phyloP scores from a whole-genome alignment of 169 alveolate genomes.

The Amoebophrya sp. region DNA sequence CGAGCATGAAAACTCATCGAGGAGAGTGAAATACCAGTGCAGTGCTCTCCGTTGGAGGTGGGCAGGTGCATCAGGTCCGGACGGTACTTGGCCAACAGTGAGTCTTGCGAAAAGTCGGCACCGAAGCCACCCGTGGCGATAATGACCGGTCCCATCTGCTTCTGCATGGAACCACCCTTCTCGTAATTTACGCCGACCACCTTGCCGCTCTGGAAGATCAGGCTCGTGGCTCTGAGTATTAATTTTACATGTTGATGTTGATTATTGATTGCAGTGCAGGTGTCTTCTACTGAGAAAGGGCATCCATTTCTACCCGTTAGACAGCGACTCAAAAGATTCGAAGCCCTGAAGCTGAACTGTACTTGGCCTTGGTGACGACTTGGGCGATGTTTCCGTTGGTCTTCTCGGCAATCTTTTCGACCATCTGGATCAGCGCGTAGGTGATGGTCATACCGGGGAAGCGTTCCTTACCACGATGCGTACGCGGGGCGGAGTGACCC shows the following conservation, averaged over 20 bases:
- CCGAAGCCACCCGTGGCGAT: conserved; percentile 44
- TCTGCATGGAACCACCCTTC: not conserved
- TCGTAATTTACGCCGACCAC: conserved; percentile 8
- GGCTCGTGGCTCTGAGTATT: not conserved
- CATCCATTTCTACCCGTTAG: too few species aligned
- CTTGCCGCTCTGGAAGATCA: conserved; percentile 7
- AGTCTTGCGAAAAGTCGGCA: conserved; percentile 36
- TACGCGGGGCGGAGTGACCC: conserved; percentile 10
- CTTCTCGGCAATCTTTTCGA: not conserved
- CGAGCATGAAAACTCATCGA: not conserved
- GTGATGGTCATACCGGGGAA: conserved; percentile 39
- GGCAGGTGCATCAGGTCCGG: conserved; percentile 30
- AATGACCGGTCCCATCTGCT: conserved; percentile 27
- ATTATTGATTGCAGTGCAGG: not conserved
- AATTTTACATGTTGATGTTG: not conserved
- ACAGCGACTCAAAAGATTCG: not conserved
- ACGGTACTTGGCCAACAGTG: conserved; percentile 33
- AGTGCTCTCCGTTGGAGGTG: conserved; percentile 30
- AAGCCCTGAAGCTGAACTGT: not conserved
- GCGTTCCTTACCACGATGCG: conserved; percentile 35
- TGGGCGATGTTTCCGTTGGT: not conserved
- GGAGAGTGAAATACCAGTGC: conserved; percentile 19
- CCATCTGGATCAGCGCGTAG: conserved; percentile 26
- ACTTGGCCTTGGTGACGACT: not conserved
- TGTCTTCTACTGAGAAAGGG: too few species aligned